Base-by-base conservation (phyloP, 352 stramenopile species). In the Thalassiosira hispida region DNA sequence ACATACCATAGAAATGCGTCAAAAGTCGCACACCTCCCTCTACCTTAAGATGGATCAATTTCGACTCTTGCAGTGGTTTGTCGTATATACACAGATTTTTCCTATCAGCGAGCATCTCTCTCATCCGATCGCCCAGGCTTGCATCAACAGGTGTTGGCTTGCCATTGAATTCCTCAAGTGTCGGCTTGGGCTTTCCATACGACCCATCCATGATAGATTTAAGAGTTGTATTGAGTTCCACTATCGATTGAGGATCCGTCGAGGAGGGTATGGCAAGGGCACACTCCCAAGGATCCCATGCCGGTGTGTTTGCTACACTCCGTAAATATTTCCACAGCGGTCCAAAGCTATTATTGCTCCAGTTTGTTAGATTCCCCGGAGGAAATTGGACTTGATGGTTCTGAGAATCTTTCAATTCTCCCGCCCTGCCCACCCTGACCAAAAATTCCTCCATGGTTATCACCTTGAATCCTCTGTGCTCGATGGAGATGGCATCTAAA, bases 391-490 rank as follows among this genome's bases (percentile, higher is more conserved):
- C 75, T 57, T 77, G 1, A 12, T 77, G 61, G 12, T 61, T 82
- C n/a, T 52, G 49, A n/a, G 65, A 47, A 64, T 88, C 57, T 20
- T 74, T 80, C 7, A 91, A 46, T 33, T 83, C 71, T n/a, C 87
- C 70, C n/a, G 65, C 75, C 22, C 87, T 76, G 1, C 53, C 87
- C 69, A 94, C 87, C 20, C 60, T 73, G 59, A 77, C 56, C 20
- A 97, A 66, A 67, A 96, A 96, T 73, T 97, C 92, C 42, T 95
- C 87, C 79, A 90, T 96, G 0, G 79, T 83, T 66, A 97, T 95
- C 8, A 97, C 86, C 22, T 93, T 82, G 5, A 96, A 77, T 7
- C 85, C 86, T 9, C 66, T 64, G 51, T 94, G 81, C 44, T 95
- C 86, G 42, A 74, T 60, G 14, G 79, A 79, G 33, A 90, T 85